A percentile compares a stretch with the other conserved stretches of the same genome.
Evolutionary conservation across 2,329 filamentous ascomycete genomes (phyloP).

Genomic region (Cercospora zeae-maydis): DNA sequence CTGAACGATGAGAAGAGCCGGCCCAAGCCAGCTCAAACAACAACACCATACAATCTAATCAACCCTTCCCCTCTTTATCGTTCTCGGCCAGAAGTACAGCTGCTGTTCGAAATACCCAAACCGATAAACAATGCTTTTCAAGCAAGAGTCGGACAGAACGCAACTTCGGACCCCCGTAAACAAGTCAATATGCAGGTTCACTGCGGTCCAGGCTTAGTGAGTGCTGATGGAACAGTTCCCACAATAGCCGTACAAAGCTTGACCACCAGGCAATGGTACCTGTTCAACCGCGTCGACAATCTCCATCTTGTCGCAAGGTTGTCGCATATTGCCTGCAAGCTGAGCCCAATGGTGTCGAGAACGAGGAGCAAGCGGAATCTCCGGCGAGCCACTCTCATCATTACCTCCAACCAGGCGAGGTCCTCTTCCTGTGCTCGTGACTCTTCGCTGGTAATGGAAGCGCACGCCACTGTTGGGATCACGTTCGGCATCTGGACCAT

Average conservation of each 20-base stretch:
- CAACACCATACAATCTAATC: not conserved
- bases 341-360: slow-evolving; percentile 30
- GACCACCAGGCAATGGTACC: slow-evolving; percentile 15
- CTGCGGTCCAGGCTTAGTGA: not conserved
- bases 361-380: slow-evolving; percentile 25
- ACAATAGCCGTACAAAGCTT: slow-evolving; percentile 9
- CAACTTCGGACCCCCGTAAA: not conserved
- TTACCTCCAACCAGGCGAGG: slow-evolving; percentile 18
- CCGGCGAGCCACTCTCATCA: slow-evolving; percentile 18
- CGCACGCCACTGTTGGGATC: slow-evolving; percentile 29
- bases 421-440: slow-evolving; percentile 11
- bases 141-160: not conserved
- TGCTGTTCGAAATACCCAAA: not conserved
- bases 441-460: slow-evolving; percentile 16
- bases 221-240: slow-evolving; percentile 4
- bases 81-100: not conserved
- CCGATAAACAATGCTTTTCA: not conserved
- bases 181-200: not conserved
- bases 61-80: not conserved
- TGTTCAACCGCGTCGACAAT: slow-evolving; percentile 22
- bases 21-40: not conserved
- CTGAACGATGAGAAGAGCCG: slow-evolving; percentile 11
- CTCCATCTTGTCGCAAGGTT: slow-evolving; percentile 27
- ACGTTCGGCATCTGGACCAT: slow-evolving; percentile 34
- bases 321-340: slow-evolving; percentile 13